Conservation (phyloP, 805 yeast genomes). For the Starmera amethionina region DNA sequence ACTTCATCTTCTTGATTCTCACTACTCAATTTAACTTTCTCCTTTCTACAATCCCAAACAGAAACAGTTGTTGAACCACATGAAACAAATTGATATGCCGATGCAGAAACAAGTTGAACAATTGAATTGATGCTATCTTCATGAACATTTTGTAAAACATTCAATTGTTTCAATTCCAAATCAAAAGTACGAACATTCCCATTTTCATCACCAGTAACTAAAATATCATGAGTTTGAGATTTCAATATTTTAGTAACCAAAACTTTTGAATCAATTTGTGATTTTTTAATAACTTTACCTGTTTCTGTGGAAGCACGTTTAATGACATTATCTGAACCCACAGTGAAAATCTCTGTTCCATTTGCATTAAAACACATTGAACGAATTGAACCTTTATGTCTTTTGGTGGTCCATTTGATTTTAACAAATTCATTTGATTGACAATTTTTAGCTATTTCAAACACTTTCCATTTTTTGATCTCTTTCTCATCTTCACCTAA, state of each 20-base stretch:
- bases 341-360: conserved; percentile 47
- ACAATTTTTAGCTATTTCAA: conserved; percentile 10
- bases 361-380: conserved; percentile 49
- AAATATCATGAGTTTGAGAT: conserved; percentile 26
- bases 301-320: conserved; percentile 63
- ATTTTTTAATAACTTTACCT: conserved; percentile 67
- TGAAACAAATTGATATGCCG: conserved; percentile 70
- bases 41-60: conserved; percentile 66
- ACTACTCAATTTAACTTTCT: conserved; percentile 37
- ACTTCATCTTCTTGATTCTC: conserved; percentile 94
- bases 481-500: conserved; percentile 20
- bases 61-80: conserved; percentile 77
- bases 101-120: conserved; percentile 56
- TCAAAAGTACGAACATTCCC: conserved; percentile 62
- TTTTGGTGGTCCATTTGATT: conserved; percentile 68
- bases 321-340: conserved; percentile 72
- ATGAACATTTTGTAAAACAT: conserved; percentile 46
- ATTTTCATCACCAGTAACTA: conserved; percentile 55
- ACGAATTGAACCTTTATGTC: conserved; percentile 87
- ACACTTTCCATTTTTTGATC: conserved; percentile 37
- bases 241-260: conserved; percentile 24
- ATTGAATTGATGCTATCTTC: conserved; percentile 74
- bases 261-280: conserved; percentile 12
- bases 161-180: conserved; percentile 37
- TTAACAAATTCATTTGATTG: conserved; percentile 15